Conservation (phyloP, 352 stramenopile genomes). For the Globisporangium irregulare region DNA sequence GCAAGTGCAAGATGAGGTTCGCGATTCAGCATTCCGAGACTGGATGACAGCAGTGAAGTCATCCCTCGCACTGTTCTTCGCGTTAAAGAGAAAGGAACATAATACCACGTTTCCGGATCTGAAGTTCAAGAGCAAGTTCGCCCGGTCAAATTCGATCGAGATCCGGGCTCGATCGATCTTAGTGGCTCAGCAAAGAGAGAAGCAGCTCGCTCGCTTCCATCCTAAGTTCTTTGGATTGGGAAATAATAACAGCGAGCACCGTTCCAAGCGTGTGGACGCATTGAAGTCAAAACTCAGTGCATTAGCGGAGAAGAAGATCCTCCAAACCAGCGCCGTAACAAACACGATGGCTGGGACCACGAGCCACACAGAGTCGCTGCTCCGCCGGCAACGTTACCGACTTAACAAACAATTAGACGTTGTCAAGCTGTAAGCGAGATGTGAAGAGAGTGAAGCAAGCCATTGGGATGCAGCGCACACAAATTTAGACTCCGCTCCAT, state of each 20-base stretch:
- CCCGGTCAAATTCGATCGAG: constrained; percentile 2
- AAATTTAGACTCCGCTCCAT: background rate
- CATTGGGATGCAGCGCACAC: background rate
- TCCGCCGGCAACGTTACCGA: too few relatives aligned
- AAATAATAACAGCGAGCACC: too few relatives aligned
- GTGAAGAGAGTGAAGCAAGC: background rate
- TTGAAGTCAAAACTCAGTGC: too few relatives aligned
- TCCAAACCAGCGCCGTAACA: too few relatives aligned
- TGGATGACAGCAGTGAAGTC: background rate
- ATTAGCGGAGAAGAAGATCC: too few relatives aligned
- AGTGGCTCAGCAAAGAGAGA: too few relatives aligned
- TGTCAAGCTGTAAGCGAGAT: background rate
- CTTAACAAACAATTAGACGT: background rate
- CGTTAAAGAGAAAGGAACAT: background rate
- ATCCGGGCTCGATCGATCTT: constrained; percentile 6
- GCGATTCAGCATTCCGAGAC: background rate
- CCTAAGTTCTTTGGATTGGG: too few relatives aligned
- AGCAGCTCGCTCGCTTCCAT: too few relatives aligned
- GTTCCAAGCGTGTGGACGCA: too few relatives aligned
- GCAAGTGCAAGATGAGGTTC: background rate
- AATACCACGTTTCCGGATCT: constrained; percentile 2
- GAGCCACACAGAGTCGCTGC: too few relatives aligned
- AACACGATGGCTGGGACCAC: too few relatives aligned
- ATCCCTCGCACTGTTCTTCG: background rate
- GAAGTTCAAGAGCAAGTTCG: constrained; percentile 1